A percentile compares a stretch with the other conserved stretches of the same genome.
Evolutionary conservation across 441 rosid species (phyloP).

Genomic region (Gossypium lobatum): DNA sequence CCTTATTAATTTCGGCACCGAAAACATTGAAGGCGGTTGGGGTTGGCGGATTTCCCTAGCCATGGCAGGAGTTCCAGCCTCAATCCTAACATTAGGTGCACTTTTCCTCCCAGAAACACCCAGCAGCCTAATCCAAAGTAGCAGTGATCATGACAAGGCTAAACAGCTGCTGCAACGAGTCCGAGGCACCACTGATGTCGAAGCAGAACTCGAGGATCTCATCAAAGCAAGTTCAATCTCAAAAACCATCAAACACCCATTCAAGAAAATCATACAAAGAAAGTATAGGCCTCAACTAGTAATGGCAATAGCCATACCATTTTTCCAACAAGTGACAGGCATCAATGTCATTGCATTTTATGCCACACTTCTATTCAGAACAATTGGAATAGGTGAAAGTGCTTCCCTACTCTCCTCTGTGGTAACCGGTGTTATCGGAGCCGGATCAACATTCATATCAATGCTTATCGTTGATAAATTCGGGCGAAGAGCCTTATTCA

Average conservation of each 20-base stretch:
- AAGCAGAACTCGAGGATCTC: slow-evolving; percentile 41
- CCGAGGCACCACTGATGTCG: slow-evolving; percentile 42
- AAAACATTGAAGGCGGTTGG: slow-evolving; percentile 38
- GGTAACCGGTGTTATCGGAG: slow-evolving; percentile 35
- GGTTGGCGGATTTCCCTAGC: slow-evolving; percentile 63
- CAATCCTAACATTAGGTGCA: slow-evolving; percentile 39
- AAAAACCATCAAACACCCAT: slow-evolving; percentile 26
- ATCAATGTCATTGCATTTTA: slow-evolving; percentile 45
- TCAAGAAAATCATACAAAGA: slow-evolving; percentile 29
- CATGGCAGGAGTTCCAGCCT: slow-evolving; percentile 48
- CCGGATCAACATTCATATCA: slow-evolving; percentile 30
- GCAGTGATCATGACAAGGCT: slow-evolving; percentile 25
- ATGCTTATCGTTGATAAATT: slow-evolving; percentile 44
- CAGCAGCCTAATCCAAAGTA: slow-evolving; percentile 41
- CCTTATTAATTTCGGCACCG: slow-evolving; percentile 37
- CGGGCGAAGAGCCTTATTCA: slow-evolving; percentile 37
- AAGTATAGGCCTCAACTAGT: slow-evolving; percentile 49
- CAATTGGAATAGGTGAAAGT: slow-evolving; percentile 42
- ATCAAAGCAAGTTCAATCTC: slow-evolving; percentile 27
- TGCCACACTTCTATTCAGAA: slow-evolving; percentile 42
- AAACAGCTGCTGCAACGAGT: slow-evolving; percentile 31
- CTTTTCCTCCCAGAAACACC: slow-evolving; percentile 52
- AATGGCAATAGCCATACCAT: slow-evolving; percentile 41
- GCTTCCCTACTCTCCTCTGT: slow-evolving; percentile 43
- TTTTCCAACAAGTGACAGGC: slow-evolving; percentile 51